Evolutionary conservation across 768 basidiomycete species (phyloP), one percentile per base, ranked within the genome.

Genomic region (Hericium erinaceus): DNA sequence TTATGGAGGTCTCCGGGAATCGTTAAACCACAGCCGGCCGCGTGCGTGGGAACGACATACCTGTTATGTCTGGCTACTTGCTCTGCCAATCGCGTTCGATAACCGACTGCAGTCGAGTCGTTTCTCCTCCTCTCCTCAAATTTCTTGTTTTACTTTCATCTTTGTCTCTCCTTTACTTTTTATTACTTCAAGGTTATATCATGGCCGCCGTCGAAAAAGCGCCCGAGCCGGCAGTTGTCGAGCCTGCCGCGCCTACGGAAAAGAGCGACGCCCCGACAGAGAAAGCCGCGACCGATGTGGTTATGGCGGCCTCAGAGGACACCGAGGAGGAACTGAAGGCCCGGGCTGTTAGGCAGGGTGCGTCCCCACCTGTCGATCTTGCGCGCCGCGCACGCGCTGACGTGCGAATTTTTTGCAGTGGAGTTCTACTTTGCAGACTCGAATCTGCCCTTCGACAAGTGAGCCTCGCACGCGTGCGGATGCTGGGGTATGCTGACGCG

Each of bases 381-480:
- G 11, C 22, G 4, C 18, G 10, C 54, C 22, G 2, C 26, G 12
- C 13, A 12, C 13, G 54, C 18, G 20, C 39, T 57, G 1, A 58
- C 49, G 12, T 28, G 10, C 8, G 26, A 41, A 9, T 24, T 54
- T 38, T 54, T 48, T 39, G 22, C 48, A 97, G 95, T 95, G 65
- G 90, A 94, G 68, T 98, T 97, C 72, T 97, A 98, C 76, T 94
- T 98, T 72, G 89, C 89, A 54, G 93, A 95, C 71, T 81, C 92
- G n/a, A 97, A 98, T 72, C 80, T 98, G 55, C 95, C 95, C 1
- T 93, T 82, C 62, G 91, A 93, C 78, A 89, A 83, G 87, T 87
- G 65, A 26, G 78, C 57, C 20, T 52, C 39, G 16, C n/a, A 26
- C 7, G 22, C 8, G 37, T 33, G 26, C 26, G 37, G 33, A 2